Base-by-base conservation (phyloP, 2,329 filamentous ascomycete species). In the Stemphylium beticola region DNA sequence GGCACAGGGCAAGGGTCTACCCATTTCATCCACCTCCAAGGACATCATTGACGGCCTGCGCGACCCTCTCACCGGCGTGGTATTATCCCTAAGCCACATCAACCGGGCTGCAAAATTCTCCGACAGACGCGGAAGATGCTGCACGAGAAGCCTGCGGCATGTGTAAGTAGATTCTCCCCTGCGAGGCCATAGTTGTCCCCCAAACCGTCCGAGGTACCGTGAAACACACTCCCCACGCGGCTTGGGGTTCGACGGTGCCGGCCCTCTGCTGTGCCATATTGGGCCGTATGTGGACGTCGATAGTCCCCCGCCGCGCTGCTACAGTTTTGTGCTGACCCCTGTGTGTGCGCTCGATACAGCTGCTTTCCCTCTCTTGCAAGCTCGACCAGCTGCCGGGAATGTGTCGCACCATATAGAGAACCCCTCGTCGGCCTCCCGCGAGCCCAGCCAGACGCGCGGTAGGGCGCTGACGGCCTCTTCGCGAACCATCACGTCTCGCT, bases 391-490 rank as follows among this genome's bases (percentile, higher is more conserved):
- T 70, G 67, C 72, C 61, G 72, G 68, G 60, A 72, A 65, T 60
- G 64, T 65, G 72, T 72, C 73, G 66, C 72, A 75, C 71, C 72
- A 75, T 68, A 64, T 69, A 65, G 68, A 69, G 18, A 49, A 62
- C 52, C 62, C 68, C 58, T 65, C 65, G 22, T 61, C 61, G 42
- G 67, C 72, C 56, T 72, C 72, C 38, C 77, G 76, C 55, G 78
- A 81, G 55, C 72, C 75, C 42, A 77, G 77, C 51, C 68, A 78
- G 58, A 78, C 75, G 51, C 74, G 80, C 55, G 79, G 79, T 37
- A 70, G 79, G 56, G 78, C 79, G 32, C 72, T 78, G 61, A 81
- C 77, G 46, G 67, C 73, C 33, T 75, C 77, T 15, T 75, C 71
- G 37, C 76, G 74, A 55, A 76, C 76, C 66, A 69, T 74, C 10